Evolutionary conservation across 768 basidiomycete genomes (phyloP).

Genomic region (Agrocybe pediades): DNA sequence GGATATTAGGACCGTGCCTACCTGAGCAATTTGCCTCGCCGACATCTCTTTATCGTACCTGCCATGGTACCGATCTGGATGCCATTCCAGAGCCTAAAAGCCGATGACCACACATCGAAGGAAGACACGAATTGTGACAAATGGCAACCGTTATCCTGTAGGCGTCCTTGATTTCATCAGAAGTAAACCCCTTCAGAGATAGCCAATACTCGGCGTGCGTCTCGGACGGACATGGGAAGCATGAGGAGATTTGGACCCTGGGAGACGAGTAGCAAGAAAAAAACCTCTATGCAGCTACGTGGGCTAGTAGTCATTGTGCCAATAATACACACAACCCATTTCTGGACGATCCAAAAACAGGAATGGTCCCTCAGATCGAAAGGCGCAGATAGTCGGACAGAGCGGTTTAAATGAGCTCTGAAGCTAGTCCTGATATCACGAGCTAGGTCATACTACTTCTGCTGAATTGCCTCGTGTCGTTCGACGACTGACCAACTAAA

Average conservation of each 20-base stretch:
- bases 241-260: conserved; percentile 17
- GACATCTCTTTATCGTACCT: conserved; percentile 49
- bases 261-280: conserved; percentile 10
- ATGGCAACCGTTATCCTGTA: conserved; percentile 60
- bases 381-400: conserved; percentile 9
- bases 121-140: conserved; percentile 23
- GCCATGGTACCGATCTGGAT: conserved; percentile 63
- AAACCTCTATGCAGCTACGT: conserved; percentile 16
- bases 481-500: too few relatives aligned
- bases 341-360: conserved; percentile 3
- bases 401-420: conserved; percentile 11
- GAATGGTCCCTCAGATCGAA: conserved; percentile 6
- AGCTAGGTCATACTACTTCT: conserved; percentile 14
- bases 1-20: conserved; percentile 27
- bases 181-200: conserved; percentile 43
- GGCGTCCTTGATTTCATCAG: conserved; percentile 56
- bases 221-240: conserved; percentile 35
- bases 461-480: conserved; percentile 19
- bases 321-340: conserved; percentile 21
- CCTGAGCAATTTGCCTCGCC: conserved; percentile 60
- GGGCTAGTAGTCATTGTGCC: conserved; percentile 14
- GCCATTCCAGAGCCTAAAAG: conserved; percentile 60
- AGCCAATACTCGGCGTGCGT: conserved; percentile 46
- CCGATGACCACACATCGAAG: conserved; percentile 20
- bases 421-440: conserved; percentile 15